phyloP scores from a whole-genome alignment of 202 grass and related monocot genomes.

The Schoenoplectus tabernaemontani region DNA sequence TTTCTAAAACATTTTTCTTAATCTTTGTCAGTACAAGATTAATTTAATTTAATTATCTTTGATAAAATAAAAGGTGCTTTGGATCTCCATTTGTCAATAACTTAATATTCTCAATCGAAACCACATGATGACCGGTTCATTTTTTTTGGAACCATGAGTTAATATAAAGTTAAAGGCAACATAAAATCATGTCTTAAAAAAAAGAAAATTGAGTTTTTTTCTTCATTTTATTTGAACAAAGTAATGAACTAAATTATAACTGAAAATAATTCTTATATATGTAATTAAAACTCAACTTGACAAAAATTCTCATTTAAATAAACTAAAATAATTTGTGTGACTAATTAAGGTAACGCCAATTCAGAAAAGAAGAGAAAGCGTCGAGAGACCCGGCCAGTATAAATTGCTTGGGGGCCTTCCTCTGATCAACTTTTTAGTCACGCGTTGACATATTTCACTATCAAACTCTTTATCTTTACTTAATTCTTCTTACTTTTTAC shows the following conservation, averaged over 20 bases:
- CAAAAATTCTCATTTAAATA: background rate
- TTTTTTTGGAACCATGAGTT: no score
- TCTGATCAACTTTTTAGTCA: constrained; percentile 56
- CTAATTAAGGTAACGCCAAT: constrained; percentile 35
- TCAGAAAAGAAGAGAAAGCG: constrained; percentile 30
- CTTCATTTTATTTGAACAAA: no score
- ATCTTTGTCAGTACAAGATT: background rate
- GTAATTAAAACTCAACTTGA: background rate
- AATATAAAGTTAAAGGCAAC: no score
- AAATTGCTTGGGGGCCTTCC: constrained; percentile 25
- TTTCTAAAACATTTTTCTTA: background rate
- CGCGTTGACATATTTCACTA: constrained; percentile 62
- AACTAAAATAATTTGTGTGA: background rate
- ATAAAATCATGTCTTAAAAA: no score
- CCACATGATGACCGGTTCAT: background rate
- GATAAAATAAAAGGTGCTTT: background rate
- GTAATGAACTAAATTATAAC: no score
- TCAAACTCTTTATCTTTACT: constrained; percentile 29
- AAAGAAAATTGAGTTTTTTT: no score
- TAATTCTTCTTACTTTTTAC: constrained; percentile 21
- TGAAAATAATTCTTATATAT: background rate
- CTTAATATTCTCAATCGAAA: background rate
- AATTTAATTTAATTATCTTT: background rate
- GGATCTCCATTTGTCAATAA: no score
- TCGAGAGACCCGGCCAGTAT: constrained; percentile 30